phyloP scores from a whole-genome alignment of 2,329 filamentous ascomycete genomes.

The Parasarocladium wereldwijsianum region DNA sequence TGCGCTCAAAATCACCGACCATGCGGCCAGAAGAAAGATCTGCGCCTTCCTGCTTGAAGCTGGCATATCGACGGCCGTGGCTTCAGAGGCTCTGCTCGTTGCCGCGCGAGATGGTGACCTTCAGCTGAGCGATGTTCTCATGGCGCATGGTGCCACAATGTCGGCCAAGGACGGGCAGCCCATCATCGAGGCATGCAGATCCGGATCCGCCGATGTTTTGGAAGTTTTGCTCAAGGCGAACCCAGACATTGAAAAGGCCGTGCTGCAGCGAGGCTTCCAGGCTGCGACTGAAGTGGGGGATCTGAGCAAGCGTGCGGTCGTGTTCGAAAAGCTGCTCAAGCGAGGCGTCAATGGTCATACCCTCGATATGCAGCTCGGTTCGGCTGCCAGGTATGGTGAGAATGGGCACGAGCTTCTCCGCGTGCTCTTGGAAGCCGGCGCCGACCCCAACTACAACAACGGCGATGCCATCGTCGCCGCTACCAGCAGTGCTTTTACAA shows the following conservation, averaged over 20 bases:
- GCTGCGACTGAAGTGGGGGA: conserved; percentile 38
- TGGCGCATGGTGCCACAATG: conserved; percentile 35
- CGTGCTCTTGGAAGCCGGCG: conserved; percentile 36
- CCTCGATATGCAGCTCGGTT: conserved; percentile 37
- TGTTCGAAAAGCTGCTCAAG: conserved; percentile 36
- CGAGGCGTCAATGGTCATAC: conserved; percentile 34
- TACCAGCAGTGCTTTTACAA: conserved; percentile 33
- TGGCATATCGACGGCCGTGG: conserved; percentile 27
- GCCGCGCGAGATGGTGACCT: conserved; percentile 39
- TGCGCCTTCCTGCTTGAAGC: conserved; percentile 29
- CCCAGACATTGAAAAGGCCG: conserved; percentile 21
- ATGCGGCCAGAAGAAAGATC: conserved; percentile 23
- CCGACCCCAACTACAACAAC: conserved; percentile 37
- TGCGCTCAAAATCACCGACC: conserved; percentile 26
- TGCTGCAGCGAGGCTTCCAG: conserved; percentile 36
- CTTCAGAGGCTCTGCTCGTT: conserved; percentile 34
- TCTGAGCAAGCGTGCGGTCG: conserved; percentile 28
- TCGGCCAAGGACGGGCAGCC: conserved; percentile 37
- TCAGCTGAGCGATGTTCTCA: conserved; percentile 32
- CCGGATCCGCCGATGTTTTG: conserved; percentile 33
- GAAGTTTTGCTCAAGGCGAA: conserved; percentile 31
- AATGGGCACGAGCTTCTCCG: conserved; percentile 31
- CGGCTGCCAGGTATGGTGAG: conserved; percentile 34
- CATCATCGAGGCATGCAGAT: conserved; percentile 37
- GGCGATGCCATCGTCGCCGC: conserved; percentile 42